Conservation (phyloP, 1,284 basidiomycete genomes). For the Trichosporon asahii region DNA sequence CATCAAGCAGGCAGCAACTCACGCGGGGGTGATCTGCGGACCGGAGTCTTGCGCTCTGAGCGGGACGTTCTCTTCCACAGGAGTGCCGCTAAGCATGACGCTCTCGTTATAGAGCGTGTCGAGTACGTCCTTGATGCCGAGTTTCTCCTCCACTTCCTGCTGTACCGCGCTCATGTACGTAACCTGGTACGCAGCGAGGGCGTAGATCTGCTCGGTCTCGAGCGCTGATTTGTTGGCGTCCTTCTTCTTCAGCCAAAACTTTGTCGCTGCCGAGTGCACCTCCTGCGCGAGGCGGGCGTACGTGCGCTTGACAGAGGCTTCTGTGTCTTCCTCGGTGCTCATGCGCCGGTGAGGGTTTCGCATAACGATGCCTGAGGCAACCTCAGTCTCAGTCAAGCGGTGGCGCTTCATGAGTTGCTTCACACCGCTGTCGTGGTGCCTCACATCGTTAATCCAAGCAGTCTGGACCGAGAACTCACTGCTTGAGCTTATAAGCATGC, state of each 20-base stretch:
- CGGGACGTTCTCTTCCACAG: background rate
- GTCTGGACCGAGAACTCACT: constrained; percentile 10
- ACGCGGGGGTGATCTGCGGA: background rate
- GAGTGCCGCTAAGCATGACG: background rate
- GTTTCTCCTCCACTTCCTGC: constrained; percentile 8
- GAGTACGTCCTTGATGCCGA: constrained; percentile 6
- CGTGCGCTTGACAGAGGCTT: constrained; percentile 14
- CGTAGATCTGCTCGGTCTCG: constrained; percentile 27
- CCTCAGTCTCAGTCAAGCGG: constrained; percentile 30
- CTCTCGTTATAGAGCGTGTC: constrained; percentile 16
- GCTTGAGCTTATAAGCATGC: constrained; percentile 28
- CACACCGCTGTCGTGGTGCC: constrained; percentile 16
- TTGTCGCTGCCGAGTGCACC: background rate
- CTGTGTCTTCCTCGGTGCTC: constrained; percentile 26
- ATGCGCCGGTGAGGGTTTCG: constrained; percentile 22
- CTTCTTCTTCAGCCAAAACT: constrained; percentile 4
- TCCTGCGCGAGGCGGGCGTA: background rate
- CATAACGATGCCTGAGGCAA: constrained; percentile 28
- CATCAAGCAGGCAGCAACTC: background rate
- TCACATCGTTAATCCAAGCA: background rate
- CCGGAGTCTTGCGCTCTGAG: background rate
- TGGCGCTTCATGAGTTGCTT: constrained; percentile 25
- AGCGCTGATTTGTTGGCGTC: background rate
- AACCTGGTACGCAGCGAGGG: constrained; percentile 34
- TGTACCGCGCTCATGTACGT: constrained; percentile 23